Conservation (phyloP, 2,329 filamentous ascomycete species). For the Drechslerella stenobrocha region DNA sequence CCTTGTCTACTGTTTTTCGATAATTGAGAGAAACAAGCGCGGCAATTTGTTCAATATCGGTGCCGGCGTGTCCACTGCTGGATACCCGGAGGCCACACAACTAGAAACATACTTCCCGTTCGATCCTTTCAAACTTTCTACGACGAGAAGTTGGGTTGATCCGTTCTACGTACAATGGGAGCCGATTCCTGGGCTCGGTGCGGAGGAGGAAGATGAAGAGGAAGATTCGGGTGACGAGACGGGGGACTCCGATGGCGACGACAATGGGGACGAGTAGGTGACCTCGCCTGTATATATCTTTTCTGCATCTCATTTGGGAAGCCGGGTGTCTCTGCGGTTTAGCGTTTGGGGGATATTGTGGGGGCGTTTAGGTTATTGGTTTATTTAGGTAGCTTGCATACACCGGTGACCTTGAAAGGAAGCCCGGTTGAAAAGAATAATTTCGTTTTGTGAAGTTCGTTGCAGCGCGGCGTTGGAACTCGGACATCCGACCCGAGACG, state of each 20-base stretch:
- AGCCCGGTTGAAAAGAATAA: neutral
- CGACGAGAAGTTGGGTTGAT: constrained; percentile 85
- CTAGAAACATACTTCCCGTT: constrained; percentile 96
- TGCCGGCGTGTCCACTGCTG: constrained; percentile 63
- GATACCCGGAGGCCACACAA: constrained; percentile 73
- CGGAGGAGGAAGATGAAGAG: constrained; percentile 62
- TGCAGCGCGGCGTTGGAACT: no score
- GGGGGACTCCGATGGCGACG: constrained; percentile 60
- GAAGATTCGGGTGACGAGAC: constrained; percentile 51
- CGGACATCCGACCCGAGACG: no score
- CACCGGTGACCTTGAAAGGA: neutral
- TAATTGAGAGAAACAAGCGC: constrained; percentile 90
- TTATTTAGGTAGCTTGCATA: neutral
- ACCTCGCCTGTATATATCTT: neutral
- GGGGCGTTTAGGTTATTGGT: constrained; percentile 1
- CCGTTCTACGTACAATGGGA: constrained; percentile 81
- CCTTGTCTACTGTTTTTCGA: constrained; percentile 84
- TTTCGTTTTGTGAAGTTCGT: no score
- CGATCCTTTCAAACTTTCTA: constrained; percentile 88
- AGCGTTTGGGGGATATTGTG: constrained; percentile 1
- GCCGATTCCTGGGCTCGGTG: constrained; percentile 70
- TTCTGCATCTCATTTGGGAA: neutral
- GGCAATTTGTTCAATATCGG: constrained; percentile 68
- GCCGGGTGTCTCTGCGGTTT: neutral
- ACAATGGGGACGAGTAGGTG: constrained; percentile 54